A percentile compares a stretch with the other conserved stretches of the same genome.
Evolutionary conservation across 257 asterid genomes (phyloP).

Genomic region (Gentiana macrophylla): DNA sequence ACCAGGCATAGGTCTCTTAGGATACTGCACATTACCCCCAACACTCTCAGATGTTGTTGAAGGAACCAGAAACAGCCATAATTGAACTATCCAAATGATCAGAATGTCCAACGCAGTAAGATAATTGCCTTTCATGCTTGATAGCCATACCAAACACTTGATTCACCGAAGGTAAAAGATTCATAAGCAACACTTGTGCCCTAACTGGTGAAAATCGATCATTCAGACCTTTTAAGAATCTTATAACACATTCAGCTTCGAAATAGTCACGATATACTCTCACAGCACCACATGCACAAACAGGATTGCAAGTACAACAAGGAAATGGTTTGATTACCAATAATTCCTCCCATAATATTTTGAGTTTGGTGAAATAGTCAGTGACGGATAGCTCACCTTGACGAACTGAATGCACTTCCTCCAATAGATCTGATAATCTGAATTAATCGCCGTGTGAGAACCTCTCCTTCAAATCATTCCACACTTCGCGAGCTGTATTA

Average conservation of each 20-base stretch:
- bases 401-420: not conserved
- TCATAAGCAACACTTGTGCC: not conserved
- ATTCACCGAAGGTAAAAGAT: not conserved
- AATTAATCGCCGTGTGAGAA: not conserved
- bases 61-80: too few species aligned
- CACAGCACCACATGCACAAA: not conserved
- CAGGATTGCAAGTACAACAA: not conserved
- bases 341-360: not conserved
- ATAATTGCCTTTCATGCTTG: not conserved
- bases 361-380: not conserved
- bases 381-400: not conserved
- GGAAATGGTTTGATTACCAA: not conserved
- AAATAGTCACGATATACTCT: not conserved
- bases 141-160: not conserved
- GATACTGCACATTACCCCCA: too few species aligned
- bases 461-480: not conserved
- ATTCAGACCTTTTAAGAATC: not conserved
- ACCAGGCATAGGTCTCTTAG: too few species aligned
- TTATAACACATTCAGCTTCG: not conserved
- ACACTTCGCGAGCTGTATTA: not conserved
- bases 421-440: not conserved
- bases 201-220: not conserved
- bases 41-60: too few species aligned
- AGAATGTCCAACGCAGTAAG: not conserved
- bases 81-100: too few species aligned